Evolutionary conservation across 2,329 filamentous ascomycete genomes (phyloP).

Genomic region (Chrysoporthe cubensis): DNA sequence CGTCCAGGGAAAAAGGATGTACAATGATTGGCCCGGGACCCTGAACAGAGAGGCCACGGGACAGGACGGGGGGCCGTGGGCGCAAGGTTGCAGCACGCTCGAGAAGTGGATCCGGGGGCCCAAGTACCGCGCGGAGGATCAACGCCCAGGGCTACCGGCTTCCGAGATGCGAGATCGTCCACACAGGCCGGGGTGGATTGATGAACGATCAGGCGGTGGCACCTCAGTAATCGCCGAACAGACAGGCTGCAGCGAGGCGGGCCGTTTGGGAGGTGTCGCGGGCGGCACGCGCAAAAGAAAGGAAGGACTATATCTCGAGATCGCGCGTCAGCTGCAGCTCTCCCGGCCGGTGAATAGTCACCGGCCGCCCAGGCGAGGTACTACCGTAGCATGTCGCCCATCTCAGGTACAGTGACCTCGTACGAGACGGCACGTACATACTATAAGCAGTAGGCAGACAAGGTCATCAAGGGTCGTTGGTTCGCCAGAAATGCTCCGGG

Average conservation of each 20-base stretch:
- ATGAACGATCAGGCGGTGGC: slow-evolving; percentile 8
- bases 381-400: background rate
- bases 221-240: slow-evolving; percentile 1
- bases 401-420: slow-evolving; percentile 1
- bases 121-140: slow-evolving; percentile 14
- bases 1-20: slow-evolving; percentile 21
- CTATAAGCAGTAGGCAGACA: background rate
- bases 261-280: slow-evolving; percentile 2
- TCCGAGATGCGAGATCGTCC: slow-evolving; percentile 21
- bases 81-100: slow-evolving; percentile 21
- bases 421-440: background rate
- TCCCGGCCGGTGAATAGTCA: background rate
- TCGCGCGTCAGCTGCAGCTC: slow-evolving; percentile 25
- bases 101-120: background rate
- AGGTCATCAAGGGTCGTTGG: background rate
- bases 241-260: background rate
- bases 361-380: background rate
- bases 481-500: slow-evolving; percentile 13
- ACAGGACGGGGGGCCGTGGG: slow-evolving; percentile 26
- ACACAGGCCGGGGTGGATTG: background rate
- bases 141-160: slow-evolving; percentile 16
- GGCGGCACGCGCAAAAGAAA: slow-evolving; percentile 18
- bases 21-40: slow-evolving; percentile 30
- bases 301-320: slow-evolving; percentile 14
- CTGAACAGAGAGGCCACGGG: slow-evolving; percentile 26